A percentile compares a stretch with the other conserved stretches of the same genome.
These are phyloP conservation scores for grape (Vitis vinifera) DNA, from an alignment of 164 flowering plant species.

Conservation along the genomic window DNA sequence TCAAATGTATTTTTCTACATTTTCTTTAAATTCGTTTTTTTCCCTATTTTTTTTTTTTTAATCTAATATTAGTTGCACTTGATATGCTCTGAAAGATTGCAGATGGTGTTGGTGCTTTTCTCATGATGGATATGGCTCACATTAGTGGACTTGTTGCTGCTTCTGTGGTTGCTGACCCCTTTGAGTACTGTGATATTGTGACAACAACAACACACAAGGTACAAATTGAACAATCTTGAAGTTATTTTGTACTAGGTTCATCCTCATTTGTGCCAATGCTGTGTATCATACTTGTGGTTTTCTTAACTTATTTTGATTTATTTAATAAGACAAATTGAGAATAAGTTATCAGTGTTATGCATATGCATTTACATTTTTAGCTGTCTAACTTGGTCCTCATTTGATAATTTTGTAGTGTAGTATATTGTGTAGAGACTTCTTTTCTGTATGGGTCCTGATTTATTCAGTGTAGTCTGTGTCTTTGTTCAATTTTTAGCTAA, in stretches of 20 bases:
- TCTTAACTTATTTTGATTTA: no score
- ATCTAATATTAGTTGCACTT: conserved; percentile 10
- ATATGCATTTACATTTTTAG: no score
- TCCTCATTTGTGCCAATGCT: no score
- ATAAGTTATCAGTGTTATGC: no score
- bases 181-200: conserved; percentile 89
- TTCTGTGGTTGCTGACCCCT: conserved; percentile 86
- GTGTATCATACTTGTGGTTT: no score
- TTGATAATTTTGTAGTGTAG: no score
- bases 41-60: background rate
- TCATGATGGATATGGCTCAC: conserved; percentile 99
- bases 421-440: no score
- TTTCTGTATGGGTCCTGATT: no score
- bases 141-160: conserved; percentile 96
- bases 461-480: no score
- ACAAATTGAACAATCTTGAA: background rate
- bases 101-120: conserved; percentile 86
- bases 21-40: background rate
- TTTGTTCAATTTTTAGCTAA: no score
- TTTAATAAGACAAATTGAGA: no score
- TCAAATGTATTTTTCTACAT: background rate
- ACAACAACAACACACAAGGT: conserved; percentile 99
- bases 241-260: background rate
- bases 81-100: conserved; percentile 61
- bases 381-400: no score